phyloP scores from a whole-genome alignment of 495 filamentous ascomycete species.

The Filosporella fistucella region DNA sequence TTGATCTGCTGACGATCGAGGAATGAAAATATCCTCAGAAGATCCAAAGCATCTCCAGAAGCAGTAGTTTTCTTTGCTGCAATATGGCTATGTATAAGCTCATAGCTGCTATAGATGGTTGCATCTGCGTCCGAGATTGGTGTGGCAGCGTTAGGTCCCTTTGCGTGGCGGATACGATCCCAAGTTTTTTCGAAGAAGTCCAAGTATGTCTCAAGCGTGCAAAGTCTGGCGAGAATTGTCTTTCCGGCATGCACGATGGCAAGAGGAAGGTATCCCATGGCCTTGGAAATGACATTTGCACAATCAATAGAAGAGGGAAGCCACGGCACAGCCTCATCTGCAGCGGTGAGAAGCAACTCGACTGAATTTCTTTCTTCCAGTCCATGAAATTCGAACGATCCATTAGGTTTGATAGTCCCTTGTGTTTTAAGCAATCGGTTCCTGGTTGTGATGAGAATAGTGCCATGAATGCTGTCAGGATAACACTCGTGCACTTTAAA shows the following conservation, averaged over 20 bases:
- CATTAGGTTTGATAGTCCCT: background rate
- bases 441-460: background rate
- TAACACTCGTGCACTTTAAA: background rate
- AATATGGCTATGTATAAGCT: background rate
- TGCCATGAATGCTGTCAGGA: background rate
- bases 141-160: background rate
- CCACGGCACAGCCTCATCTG: background rate
- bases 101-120: constrained; percentile 1
- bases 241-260: background rate
- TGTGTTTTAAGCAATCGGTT: background rate
- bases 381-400: background rate
- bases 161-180: constrained; percentile 1
- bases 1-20: background rate
- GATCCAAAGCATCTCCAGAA: constrained; percentile 1
- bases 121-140: background rate
- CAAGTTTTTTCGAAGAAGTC: background rate
- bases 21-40: constrained; percentile 4
- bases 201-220: background rate
- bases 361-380: background rate
- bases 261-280: background rate
- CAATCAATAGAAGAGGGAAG: background rate
- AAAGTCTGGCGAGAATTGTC: background rate
- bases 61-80: background rate
- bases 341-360: background rate
- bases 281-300: background rate